Conservation (phyloP, 1,139 yeast genomes). For the Lodderomyces orthopsilosis region DNA sequence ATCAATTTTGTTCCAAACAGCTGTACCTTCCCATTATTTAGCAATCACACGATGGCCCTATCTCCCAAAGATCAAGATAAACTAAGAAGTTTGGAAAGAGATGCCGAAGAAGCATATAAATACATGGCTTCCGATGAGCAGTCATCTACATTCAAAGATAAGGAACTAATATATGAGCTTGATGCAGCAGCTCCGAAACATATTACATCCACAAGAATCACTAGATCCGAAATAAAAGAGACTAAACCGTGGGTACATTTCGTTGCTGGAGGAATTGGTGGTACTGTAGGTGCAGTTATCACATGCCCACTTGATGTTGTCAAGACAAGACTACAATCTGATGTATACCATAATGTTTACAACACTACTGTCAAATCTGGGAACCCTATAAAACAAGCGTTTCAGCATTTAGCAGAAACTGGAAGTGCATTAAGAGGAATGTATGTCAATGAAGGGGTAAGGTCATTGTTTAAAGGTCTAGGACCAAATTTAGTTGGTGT, state of each 20-base stretch:
- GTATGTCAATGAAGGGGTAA: slow-evolving; percentile 72
- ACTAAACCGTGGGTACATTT: slow-evolving; percentile 92
- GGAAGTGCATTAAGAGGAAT: slow-evolving; percentile 67
- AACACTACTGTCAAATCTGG: slow-evolving; percentile 42
- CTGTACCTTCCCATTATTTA: not conserved
- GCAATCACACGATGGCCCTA: slow-evolving; percentile 7
- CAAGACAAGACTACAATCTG: slow-evolving; percentile 91
- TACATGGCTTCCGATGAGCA: slow-evolving; percentile 73
- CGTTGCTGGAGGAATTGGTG: slow-evolving; percentile 98
- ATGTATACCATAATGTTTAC: slow-evolving; percentile 52
- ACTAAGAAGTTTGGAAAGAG: slow-evolving; percentile 40
- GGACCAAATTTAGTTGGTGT: slow-evolving; percentile 98
- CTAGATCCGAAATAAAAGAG: slow-evolving; percentile 9
- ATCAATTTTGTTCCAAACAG: not conserved
- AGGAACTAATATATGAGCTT: slow-evolving; percentile 6
- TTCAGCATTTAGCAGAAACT: slow-evolving; percentile 80
- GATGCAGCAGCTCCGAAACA: slow-evolving; percentile 3
- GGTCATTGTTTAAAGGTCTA: slow-evolving; percentile 87
- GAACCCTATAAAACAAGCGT: slow-evolving; percentile 43
- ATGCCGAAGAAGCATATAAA: slow-evolving; percentile 58
- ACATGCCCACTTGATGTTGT: slow-evolving; percentile 97
- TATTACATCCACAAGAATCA: slow-evolving; percentile 2
- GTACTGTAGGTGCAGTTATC: slow-evolving; percentile 93
- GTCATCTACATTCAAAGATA: slow-evolving; percentile 40
- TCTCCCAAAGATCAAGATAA: slow-evolving; percentile 11